Evolutionary conservation across 257 asterid species (phyloP).

Genomic region (Jacaranda mimosifolia): DNA sequence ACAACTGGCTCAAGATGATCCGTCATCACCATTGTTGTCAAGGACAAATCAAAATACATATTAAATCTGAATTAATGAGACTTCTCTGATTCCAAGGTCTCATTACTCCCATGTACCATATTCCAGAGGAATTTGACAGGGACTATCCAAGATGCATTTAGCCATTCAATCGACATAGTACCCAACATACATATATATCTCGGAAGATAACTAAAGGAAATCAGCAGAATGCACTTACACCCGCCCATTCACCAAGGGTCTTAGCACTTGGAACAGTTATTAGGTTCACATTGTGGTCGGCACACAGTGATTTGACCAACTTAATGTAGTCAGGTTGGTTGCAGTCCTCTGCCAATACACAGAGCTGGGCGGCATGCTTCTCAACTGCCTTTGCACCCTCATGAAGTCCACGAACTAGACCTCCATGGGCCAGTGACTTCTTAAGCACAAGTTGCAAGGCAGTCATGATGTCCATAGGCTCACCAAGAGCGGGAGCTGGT

Average conservation of each 20-base stretch:
- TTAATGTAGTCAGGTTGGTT: conserved; percentile 51
- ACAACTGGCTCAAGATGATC: conserved; percentile 67
- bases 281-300: conserved; percentile 59
- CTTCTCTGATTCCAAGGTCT: neutral
- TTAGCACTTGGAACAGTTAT: conserved; percentile 59
- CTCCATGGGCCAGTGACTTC: conserved; percentile 60
- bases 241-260: conserved; percentile 69
- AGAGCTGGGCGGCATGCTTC: conserved; percentile 62
- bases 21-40: conserved; percentile 61
- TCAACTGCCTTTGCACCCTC: conserved; percentile 57
- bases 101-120: neutral
- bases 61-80: neutral
- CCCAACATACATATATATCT: neutral
- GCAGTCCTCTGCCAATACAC: conserved; percentile 66
- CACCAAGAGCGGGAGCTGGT: conserved; percentile 59
- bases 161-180: neutral
- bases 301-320: conserved; percentile 54
- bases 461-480: conserved; percentile 74
- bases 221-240: conserved; percentile 41
- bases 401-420: conserved; percentile 57
- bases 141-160: neutral
- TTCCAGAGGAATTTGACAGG: neutral
- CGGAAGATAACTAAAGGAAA: neutral
- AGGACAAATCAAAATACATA: neutral
- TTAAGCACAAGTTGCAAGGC: conserved; percentile 63